Conservation (phyloP, 2,329 filamentous ascomycete genomes). For the Metarhizium robertsii region DNA sequence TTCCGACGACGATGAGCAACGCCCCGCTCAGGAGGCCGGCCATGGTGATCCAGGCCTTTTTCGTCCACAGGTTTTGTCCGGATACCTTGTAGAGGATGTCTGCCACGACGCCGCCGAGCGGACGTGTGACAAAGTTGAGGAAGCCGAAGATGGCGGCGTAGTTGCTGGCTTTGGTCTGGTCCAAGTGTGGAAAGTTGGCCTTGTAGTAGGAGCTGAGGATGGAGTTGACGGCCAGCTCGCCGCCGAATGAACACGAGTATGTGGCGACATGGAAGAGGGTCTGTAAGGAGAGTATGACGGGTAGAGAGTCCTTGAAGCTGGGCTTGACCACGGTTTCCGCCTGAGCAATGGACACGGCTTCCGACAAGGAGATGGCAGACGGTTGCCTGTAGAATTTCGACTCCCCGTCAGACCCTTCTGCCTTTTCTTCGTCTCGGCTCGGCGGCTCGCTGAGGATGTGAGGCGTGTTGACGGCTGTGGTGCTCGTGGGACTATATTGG, state of each 20-base stretch:
- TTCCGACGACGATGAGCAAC: slow-evolving; percentile 52
- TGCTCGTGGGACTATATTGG: slow-evolving; percentile 30
- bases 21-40: slow-evolving; percentile 54
- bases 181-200: slow-evolving; percentile 48
- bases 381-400: slow-evolving; percentile 30
- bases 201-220: slow-evolving; percentile 50
- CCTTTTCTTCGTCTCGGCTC: slow-evolving; percentile 20
- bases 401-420: background rate
- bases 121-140: slow-evolving; percentile 59
- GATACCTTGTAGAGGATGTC: slow-evolving; percentile 38
- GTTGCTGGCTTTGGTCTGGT: slow-evolving; percentile 45
- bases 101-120: slow-evolving; percentile 50
- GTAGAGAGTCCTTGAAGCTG: slow-evolving; percentile 36
- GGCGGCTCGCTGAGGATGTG: slow-evolving; percentile 35
- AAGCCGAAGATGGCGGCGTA: slow-evolving; percentile 69
- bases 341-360: slow-evolving; percentile 45
- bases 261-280: slow-evolving; percentile 44
- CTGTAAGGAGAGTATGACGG: slow-evolving; percentile 41
- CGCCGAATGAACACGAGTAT: slow-evolving; percentile 57
- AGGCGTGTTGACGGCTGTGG: slow-evolving; percentile 37
- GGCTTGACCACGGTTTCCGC: slow-evolving; percentile 48
- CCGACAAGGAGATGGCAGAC: slow-evolving; percentile 35
- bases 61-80: slow-evolving; percentile 24
- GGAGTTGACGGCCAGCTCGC: slow-evolving; percentile 53
- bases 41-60: slow-evolving; percentile 35